Evolutionary conservation across 768 basidiomycete genomes (phyloP).

Genomic region (Lepiota venenata): DNA sequence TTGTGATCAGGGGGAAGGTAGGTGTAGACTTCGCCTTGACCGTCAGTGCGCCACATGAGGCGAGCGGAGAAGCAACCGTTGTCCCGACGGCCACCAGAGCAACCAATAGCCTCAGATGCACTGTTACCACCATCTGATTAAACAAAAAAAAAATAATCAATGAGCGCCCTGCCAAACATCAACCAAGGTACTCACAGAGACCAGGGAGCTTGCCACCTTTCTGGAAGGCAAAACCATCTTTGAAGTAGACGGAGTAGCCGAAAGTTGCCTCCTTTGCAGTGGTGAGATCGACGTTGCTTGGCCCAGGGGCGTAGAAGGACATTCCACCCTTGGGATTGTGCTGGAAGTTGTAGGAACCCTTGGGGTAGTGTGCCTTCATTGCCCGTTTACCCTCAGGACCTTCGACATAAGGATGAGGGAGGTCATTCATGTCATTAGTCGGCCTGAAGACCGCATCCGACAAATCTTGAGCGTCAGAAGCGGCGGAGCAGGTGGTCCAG

Average conservation of each 20-base stretch:
- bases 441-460: constrained; percentile 43
- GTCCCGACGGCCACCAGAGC: constrained; percentile 63
- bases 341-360: constrained; percentile 54
- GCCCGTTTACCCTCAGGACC: constrained; percentile 49
- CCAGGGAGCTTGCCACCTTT: constrained; percentile 74
- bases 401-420: constrained; percentile 38
- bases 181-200: constrained; percentile 43
- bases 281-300: constrained; percentile 45
- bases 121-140: constrained; percentile 52
- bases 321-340: constrained; percentile 52
- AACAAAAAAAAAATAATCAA: constrained; percentile 6
- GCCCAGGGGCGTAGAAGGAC: constrained; percentile 71
- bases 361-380: constrained; percentile 51
- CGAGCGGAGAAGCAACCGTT: constrained; percentile 59
- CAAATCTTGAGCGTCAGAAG: constrained; percentile 32
- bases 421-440: constrained; percentile 30
- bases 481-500: constrained; percentile 43
- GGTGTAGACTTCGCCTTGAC: constrained; percentile 65
- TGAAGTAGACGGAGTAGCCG: constrained; percentile 59
- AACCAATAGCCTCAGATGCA: constrained; percentile 42
- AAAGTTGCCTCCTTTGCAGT: constrained; percentile 66
- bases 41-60: constrained; percentile 65
- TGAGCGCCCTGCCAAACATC: neutral
- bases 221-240: constrained; percentile 58
- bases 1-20: constrained; percentile 60